Evolutionary conservation across 1,284 basidiomycete genomes (phyloP), one percentile per base, ranked within the genome.

Genomic region (Naganishia cerealis): DNA sequence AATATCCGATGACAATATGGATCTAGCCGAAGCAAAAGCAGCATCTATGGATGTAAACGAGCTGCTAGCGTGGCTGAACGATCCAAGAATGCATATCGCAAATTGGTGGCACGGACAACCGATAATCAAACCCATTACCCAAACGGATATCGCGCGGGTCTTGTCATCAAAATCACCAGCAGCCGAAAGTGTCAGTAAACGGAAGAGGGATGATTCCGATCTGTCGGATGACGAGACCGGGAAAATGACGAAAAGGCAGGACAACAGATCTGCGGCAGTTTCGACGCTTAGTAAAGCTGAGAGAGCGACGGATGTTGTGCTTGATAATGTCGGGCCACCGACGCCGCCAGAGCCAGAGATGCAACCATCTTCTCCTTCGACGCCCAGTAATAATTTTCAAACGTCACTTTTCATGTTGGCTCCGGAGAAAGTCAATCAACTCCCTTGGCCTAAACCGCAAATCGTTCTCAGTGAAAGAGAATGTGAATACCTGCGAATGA

Each of bases 61-160:
- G 33, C 15, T 66, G 16, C 42, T 66, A 42, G 42, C 53, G 2
- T 66, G 63, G 63, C 42, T 66, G 26, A 66, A 66, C 18, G 63
- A 66, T 40, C 63, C 63, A 5, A 66, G 63, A 33, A 66, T 50
- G 36, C 63, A 66, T 40, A 56, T 66, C 42, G 24, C 26, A 0
- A 50, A 56, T 38, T 66, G 63, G 63, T 66, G 63, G 63, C 53
- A 57, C 43, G 42, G 26, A 46, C 63, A 66, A 24, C 42, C 26
- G 12, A 38, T 48, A n/a, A 15, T 66, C 26, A 56, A 46, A 39
- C 54, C 54, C 15, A 66, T 66, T 13, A 63, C 53, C 10, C 21
- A 39, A 9, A 4, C 63, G n/a, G 53, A 57, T 38, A 43, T 57
- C n/a, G 46, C 42, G 24, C 63, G 63, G 16, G 55, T 38, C 29